Evolutionary conservation across 208 protist genomes (phyloP).

Genomic region (Acanthamoeba healyi): DNA sequence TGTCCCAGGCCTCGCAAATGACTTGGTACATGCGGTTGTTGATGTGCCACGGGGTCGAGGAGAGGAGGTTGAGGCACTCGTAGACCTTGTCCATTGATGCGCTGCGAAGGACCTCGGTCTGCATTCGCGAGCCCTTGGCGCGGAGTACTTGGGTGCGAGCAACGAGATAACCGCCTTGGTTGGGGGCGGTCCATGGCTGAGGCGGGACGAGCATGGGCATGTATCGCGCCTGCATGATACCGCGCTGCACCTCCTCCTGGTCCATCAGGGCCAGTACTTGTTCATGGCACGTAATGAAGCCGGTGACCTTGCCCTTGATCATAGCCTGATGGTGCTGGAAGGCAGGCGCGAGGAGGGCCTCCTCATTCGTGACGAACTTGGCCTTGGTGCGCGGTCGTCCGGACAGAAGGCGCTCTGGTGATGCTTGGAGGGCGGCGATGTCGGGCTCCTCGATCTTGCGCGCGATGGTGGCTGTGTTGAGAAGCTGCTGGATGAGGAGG

Average conservation of each 20-base stretch:
- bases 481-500: not conserved
- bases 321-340: constrained; percentile 5
- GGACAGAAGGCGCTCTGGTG: not conserved
- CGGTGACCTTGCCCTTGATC: not conserved
- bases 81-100: constrained; percentile 40
- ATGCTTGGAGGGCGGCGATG: not conserved
- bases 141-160: not conserved
- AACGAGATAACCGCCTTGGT: constrained; percentile 48
- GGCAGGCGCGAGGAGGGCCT: constrained; percentile 3
- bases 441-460: not conserved
- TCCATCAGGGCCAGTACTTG: constrained; percentile 31
- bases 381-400: no score
- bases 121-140: constrained; percentile 19
- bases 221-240: constrained; percentile 23
- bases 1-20: constrained; percentile 72
- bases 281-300: not conserved
- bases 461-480: constrained; percentile 43
- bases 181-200: constrained; percentile 10
- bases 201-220: constrained; percentile 77
- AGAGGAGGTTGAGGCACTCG: constrained; percentile 82
- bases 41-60: constrained; percentile 84
- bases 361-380: not conserved
- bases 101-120: constrained; percentile 1
- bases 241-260: not conserved
- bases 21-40: constrained; percentile 83